Conservation (phyloP, 2,329 filamentous ascomycete species). For the Verticillium nonalfalfae region DNA sequence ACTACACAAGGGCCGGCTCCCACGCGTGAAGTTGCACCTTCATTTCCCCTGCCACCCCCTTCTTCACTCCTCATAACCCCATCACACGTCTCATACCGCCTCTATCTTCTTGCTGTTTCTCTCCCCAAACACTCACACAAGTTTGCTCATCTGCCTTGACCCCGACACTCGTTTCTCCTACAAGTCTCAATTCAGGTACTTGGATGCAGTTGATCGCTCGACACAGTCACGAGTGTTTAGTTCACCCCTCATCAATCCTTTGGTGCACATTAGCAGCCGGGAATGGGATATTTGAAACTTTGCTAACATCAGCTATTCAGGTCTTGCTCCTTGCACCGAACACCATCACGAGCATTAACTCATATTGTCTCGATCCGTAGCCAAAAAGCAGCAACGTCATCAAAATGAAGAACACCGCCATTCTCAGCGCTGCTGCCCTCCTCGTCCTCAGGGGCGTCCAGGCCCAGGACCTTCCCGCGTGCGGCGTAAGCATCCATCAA, state of each 20-base stretch:
- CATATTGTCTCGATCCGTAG: conserved; percentile 11
- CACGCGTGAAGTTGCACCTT: not conserved
- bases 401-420: conserved; percentile 42
- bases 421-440: conserved; percentile 35
- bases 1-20: not conserved
- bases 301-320: not conserved
- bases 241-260: no score
- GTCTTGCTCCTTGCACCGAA: not conserved
- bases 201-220: not conserved
- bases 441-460: conserved; percentile 32
- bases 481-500: conserved; percentile 40
- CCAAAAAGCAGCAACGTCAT: conserved; percentile 23
- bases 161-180: not conserved
- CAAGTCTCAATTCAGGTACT: not conserved
- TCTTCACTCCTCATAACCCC: not conserved
- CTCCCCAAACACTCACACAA: not conserved
- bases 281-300: not conserved
- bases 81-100: not conserved
- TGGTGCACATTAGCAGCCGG: not conserved
- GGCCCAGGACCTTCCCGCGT: conserved; percentile 34
- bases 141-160: not conserved
- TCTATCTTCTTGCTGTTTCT: not conserved
- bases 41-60: not conserved
- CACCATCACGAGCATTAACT: conserved; percentile 5
- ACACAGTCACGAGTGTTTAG: no score